phyloP scores from a whole-genome alignment of 2,329 filamentous ascomycete species.

The Diaporthe vaccinii region DNA sequence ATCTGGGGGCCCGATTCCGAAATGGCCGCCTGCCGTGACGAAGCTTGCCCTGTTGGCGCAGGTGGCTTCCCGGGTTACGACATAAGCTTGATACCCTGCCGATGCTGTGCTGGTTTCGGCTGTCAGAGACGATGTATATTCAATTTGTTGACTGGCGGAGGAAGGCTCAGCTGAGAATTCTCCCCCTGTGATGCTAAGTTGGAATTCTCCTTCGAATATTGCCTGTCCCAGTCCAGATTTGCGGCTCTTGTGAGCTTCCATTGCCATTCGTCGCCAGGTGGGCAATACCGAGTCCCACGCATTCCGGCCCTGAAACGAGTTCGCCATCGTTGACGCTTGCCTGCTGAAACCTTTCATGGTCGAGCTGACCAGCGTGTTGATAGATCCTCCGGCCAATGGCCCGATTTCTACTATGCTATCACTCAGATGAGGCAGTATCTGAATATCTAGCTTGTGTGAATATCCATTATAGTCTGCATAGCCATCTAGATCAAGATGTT shows the following conservation, averaged over 20 bases:
- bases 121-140: background rate
- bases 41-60: background rate
- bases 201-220: background rate
- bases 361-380: background rate
- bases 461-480: background rate
- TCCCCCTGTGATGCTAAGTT: background rate
- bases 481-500: constrained; percentile 3
- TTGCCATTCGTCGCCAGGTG: background rate
- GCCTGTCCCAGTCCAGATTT: background rate
- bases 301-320: background rate
- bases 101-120: background rate
- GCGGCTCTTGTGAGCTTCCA: background rate
- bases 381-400: background rate
- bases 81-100: background rate
- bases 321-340: background rate
- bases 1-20: background rate
- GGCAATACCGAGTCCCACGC: background rate
- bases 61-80: background rate
- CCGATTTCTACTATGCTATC: background rate
- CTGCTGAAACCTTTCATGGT: background rate
- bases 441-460: background rate
- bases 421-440: background rate
- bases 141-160: background rate
- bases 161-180: background rate
- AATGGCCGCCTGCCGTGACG: background rate